phyloP scores from a whole-genome alignment of 371 early-diverging fungal species.

The Syncephalastrum sp. region DNA sequence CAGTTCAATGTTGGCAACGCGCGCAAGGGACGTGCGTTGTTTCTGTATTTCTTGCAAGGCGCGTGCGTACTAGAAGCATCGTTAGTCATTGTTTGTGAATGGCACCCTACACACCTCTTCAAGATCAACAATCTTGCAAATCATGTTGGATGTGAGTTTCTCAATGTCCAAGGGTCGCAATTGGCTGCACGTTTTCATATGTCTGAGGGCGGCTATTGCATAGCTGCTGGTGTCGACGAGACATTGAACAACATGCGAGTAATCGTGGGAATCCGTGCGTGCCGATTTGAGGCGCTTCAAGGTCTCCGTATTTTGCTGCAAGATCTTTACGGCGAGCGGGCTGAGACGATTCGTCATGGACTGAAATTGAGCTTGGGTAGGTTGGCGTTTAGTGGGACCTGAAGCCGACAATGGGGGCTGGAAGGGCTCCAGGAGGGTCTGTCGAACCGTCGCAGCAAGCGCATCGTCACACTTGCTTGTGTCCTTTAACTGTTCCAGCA shows the following conservation, averaged over 20 bases:
- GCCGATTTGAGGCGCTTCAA: constrained; percentile 17
- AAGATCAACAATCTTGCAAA: constrained; percentile 45
- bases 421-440: constrained; percentile 37
- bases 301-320: constrained; percentile 39
- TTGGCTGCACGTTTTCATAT: constrained; percentile 31
- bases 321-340: constrained; percentile 36
- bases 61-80: constrained; percentile 27
- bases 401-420: constrained; percentile 23
- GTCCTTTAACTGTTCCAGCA: constrained; percentile 11
- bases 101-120: constrained; percentile 27
- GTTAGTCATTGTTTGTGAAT: too few species aligned
- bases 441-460: constrained; percentile 18
- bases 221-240: constrained; percentile 36
- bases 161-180: constrained; percentile 43
- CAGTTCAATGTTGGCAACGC: not conserved
- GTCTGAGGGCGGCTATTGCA: constrained; percentile 32
- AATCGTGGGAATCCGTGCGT: not conserved
- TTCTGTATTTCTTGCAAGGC: constrained; percentile 35
- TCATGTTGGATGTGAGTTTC: constrained; percentile 42
- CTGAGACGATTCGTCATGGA: constrained; percentile 25
- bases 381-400: constrained; percentile 11
- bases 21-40: not conserved
- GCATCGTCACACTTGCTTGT: constrained; percentile 27
- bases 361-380: constrained; percentile 24
- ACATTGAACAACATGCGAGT: constrained; percentile 28